phyloP scores from a whole-genome alignment of 768 basidiomycete genomes.

The Russula olivacea region DNA sequence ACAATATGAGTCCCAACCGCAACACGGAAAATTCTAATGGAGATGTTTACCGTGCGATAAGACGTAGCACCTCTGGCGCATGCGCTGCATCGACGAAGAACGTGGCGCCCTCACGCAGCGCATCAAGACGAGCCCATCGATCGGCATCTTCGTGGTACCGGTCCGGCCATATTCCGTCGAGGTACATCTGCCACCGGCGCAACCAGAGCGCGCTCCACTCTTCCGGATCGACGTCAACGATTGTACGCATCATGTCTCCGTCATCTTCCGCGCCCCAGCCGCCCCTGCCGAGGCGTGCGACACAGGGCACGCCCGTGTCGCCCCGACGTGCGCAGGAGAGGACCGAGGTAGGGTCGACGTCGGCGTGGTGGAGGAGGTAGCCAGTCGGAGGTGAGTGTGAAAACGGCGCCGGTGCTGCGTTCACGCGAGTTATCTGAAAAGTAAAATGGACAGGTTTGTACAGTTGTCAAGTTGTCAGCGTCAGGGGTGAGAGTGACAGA shows the following conservation, averaged over 20 bases:
- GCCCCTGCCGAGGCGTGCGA: conserved; percentile 18
- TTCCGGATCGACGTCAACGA: conserved; percentile 22
- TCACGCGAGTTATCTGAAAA: conserved; percentile 16
- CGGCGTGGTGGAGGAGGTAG: conserved; percentile 21
- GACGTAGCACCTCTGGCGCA: conserved; percentile 19
- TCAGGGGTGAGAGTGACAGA: background rate
- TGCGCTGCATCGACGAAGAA: conserved; percentile 21
- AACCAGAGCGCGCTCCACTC: conserved; percentile 22
- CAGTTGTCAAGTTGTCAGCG: background rate
- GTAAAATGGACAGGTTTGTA: background rate
- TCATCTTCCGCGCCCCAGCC: conserved; percentile 19
- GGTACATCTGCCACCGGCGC: conserved; percentile 24
- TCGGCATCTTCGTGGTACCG: conserved; percentile 15
- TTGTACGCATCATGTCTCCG: conserved; percentile 20
- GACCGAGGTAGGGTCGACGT: conserved; percentile 12
- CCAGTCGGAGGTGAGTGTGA: conserved; percentile 11
- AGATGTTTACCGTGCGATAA: conserved; percentile 17
- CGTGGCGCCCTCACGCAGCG: conserved; percentile 5
- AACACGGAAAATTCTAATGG: background rate
- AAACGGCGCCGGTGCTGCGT: conserved; percentile 16
- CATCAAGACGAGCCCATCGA: conserved; percentile 23
- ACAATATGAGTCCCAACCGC: background rate
- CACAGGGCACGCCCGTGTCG: conserved; percentile 9
- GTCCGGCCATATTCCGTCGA: conserved; percentile 16
- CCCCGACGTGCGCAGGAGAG: conserved; percentile 16